Evolutionary conservation across 306 rosid species (phyloP).

Genomic region (Gleditsia sinensis): DNA sequence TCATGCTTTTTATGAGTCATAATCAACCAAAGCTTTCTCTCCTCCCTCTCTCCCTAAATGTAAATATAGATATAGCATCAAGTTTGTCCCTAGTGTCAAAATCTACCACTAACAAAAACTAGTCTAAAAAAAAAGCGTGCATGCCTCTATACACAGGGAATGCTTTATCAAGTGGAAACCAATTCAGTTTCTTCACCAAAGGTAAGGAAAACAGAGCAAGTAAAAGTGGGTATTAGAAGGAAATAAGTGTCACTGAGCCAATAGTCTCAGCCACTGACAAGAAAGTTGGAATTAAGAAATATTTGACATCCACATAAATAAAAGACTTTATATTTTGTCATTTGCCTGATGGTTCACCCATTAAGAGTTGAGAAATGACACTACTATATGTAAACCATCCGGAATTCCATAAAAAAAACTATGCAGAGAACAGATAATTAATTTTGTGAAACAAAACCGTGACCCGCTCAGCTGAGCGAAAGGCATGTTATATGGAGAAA

Average conservation of each 20-base stretch:
- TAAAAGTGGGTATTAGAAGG: slow-evolving; percentile 51
- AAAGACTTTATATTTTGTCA: no score
- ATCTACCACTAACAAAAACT: neutral
- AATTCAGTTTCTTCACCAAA: slow-evolving; percentile 42
- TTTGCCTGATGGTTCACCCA: no score
- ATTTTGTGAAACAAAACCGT: no score
- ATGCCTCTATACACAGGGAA: slow-evolving; percentile 19
- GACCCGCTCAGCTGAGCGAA: no score
- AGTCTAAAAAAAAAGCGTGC: neutral
- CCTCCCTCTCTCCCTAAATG: neutral
- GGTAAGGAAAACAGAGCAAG: slow-evolving; percentile 34
- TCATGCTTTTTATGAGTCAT: neutral
- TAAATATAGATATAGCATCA: slow-evolving; percentile 6
- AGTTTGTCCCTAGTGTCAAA: slow-evolving; percentile 11
- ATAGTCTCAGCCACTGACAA: slow-evolving; percentile 27
- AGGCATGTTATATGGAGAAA: no score
- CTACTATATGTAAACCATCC: no score
- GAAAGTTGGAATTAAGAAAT: no score
- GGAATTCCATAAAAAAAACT: no score
- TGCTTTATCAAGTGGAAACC: slow-evolving; percentile 41
- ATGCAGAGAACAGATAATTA: no score
- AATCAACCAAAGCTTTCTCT: neutral
- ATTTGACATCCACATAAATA: no score
- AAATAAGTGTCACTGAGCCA: slow-evolving; percentile 26
- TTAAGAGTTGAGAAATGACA: no score